Base-by-base conservation (phyloP, 2,329 filamentous ascomycete species). In the Hymenoscyphus occultus region DNA sequence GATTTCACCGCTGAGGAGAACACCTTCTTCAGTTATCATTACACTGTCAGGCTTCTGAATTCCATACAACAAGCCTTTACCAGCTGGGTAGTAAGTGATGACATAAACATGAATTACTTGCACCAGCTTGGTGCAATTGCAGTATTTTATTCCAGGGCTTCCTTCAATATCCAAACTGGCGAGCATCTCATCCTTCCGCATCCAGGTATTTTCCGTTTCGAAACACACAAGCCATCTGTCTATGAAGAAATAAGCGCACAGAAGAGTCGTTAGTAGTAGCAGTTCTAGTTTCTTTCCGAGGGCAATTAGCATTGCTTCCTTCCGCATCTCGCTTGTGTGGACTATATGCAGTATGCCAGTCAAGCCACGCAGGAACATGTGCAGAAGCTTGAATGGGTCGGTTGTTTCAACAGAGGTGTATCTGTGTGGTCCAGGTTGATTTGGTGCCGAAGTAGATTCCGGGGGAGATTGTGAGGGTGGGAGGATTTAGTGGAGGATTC, bases 401-500 rank as follows among this genome's bases (percentile, higher is more conserved):
- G 32, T 59, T 40, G 56, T 59, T 59, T 59, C 56, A 40, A 59
- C 5, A 32, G 35, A 14, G 19, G 16, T 39, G 35, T 39, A 35
- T 59, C n/a, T 39, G 13, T 59, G 56, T 59, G 35, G 2, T 39
- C 32, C 13, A 59, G 56, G 32, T 59, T 22, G 56, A 58, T 13
- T 10, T 58, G 22, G 54, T 56, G 28, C 19, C 39, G 56, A 10
- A 39, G 48, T 9, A 28, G 5, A 19, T 39, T 22, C 14, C 35
- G 31, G 56, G 32, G 56, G 56, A 59, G 32, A 39, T 22, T 31
- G 39, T 35, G 56, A 22, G 56, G 56, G 32, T 6, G 35, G 56
- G n/a, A 59, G 56, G 56, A 59, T 59, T 59, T 32, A 59, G 39
- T 59, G 56, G 56, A 59, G 56, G 56, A 59, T 59, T 59, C 56